Evolutionary conservation across 1,139 yeast genomes (phyloP).

Genomic region (Kodamaea plutei): DNA sequence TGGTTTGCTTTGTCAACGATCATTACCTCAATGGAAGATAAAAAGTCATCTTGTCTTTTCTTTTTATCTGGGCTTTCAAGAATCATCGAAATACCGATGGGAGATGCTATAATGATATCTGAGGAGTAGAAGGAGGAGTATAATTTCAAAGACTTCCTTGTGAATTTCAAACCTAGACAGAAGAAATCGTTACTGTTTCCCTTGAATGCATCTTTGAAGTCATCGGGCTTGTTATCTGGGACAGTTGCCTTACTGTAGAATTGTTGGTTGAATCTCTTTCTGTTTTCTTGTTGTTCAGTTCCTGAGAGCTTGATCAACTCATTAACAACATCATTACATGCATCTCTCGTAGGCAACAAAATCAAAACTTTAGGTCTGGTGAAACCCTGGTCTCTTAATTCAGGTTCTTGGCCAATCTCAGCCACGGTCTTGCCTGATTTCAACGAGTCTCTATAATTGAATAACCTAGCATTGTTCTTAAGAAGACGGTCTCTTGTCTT

Average conservation of each 20-base stretch:
- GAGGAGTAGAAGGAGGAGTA: constrained; percentile 82
- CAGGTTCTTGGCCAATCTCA: constrained; percentile 45
- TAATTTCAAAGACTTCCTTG: constrained; percentile 79
- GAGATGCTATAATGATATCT: constrained; percentile 87
- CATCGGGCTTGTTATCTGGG: constrained; percentile 68
- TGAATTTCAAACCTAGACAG: constrained; percentile 82
- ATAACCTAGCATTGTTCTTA: constrained; percentile 64
- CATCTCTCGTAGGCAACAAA: constrained; percentile 77
- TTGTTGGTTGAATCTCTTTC: constrained; percentile 67
- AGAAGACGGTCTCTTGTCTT: constrained; percentile 82
- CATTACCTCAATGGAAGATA: constrained; percentile 81
- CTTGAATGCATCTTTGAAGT: constrained; percentile 71
- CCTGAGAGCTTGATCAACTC: constrained; percentile 62
- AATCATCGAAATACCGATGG: constrained; percentile 82
- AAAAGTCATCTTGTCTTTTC: constrained; percentile 63
- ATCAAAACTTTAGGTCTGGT: constrained; percentile 88
- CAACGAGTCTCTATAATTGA: constrained; percentile 40
- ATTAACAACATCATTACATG: constrained; percentile 69
- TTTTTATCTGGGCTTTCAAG: constrained; percentile 61
- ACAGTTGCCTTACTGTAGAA: constrained; percentile 57
- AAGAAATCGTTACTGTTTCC: constrained; percentile 94
- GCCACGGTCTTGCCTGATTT: constrained; percentile 33
- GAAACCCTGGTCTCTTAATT: constrained; percentile 88
- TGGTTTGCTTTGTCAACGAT: constrained; percentile 83
- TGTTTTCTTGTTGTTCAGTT: constrained; percentile 73